These are phyloP conservation scores for Aspergillus fijiensis DNA, from an alignment of 2,329 filamentous ascomycete genomes.

Conservation along the genomic window DNA sequence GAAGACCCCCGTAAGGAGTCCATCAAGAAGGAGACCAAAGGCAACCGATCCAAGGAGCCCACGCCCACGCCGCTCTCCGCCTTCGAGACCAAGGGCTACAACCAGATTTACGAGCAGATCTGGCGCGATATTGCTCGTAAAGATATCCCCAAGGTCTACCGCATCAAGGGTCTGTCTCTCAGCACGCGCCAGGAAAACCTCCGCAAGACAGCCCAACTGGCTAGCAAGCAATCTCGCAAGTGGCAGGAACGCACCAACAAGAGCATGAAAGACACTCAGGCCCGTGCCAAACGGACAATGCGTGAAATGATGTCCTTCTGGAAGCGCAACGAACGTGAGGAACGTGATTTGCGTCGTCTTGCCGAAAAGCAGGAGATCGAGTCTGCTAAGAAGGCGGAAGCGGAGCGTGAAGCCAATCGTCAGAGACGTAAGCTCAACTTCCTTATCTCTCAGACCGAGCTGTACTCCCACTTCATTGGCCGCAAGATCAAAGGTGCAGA, in stretches of 20 bases:
- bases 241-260: slow-evolving; percentile 99
- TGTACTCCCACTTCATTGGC: slow-evolving; percentile 99
- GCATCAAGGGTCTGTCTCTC: slow-evolving; percentile 82
- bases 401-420: slow-evolving; percentile 92
- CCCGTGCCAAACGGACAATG: slow-evolving; percentile 96
- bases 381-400: slow-evolving; percentile 93
- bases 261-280: slow-evolving; percentile 95
- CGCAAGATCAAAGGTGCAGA: slow-evolving; percentile 99
- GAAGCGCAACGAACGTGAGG: slow-evolving; percentile 97
- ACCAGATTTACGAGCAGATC: slow-evolving; percentile 96
- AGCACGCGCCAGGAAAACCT: slow-evolving; percentile 89
- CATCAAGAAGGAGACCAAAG: slow-evolving; percentile 45
- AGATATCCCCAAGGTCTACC: slow-evolving; percentile 87
- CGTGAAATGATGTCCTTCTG: slow-evolving; percentile 99
- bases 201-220: slow-evolving; percentile 94
- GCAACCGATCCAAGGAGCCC: slow-evolving; percentile 42
- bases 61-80: slow-evolving; percentile 57
- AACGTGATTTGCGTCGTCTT: slow-evolving; percentile 88
- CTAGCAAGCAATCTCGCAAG: slow-evolving; percentile 92
- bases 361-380: slow-evolving; percentile 96
- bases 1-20: slow-evolving; percentile 52
- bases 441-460: slow-evolving; percentile 95
- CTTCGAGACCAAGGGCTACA: slow-evolving; percentile 88
- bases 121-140: slow-evolving; percentile 93
- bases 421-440: slow-evolving; percentile 99